A percentile compares a stretch with the other conserved stretches of the same genome.
Conservation (phyloP, 805 yeast species). For the Metschnikowia continentalis region DNA sequence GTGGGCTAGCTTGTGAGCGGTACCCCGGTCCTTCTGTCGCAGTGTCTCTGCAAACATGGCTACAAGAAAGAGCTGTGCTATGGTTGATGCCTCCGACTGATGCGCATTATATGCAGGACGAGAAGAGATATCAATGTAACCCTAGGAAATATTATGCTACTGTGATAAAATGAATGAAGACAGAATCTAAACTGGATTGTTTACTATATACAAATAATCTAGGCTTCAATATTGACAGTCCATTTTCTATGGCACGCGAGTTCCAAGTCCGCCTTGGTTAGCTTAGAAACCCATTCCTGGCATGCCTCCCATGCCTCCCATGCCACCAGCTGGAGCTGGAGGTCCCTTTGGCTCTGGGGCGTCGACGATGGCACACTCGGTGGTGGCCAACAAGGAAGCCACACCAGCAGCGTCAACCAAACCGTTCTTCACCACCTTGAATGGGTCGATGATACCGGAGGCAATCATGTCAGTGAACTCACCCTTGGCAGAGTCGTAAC, state of each 20-base stretch:
- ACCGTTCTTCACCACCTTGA: constrained; percentile 95
- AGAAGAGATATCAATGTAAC: neutral
- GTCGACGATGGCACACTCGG: constrained; percentile 97
- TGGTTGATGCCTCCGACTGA: neutral
- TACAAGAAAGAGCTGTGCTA: neutral
- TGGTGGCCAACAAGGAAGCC: constrained; percentile 93
- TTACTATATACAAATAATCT: constrained; percentile 8
- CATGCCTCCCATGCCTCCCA: constrained; percentile 30
- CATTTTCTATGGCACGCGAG: neutral
- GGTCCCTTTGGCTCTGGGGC: constrained; percentile 77
- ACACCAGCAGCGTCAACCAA: constrained; percentile 96
- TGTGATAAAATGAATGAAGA: neutral
- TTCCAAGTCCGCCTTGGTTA: neutral
- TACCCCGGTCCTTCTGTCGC: neutral
- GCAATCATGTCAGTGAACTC: constrained; percentile 94
- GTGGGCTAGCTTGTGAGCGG: neutral
- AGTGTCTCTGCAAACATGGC: constrained; percentile 5
- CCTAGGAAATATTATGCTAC: neutral
- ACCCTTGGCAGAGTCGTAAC: constrained; percentile 90
- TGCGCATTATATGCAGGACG: neutral
- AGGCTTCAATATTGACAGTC: neutral
- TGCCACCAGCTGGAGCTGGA: constrained; percentile 49
- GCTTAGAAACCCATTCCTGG: constrained; percentile 31
- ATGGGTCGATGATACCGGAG: constrained; percentile 97
- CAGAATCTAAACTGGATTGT: neutral